Evolutionary conservation across 2,329 filamentous ascomycete genomes (phyloP), one percentile per base, ranked within the genome.

Genomic region (Ascocoryne sarcoides): DNA sequence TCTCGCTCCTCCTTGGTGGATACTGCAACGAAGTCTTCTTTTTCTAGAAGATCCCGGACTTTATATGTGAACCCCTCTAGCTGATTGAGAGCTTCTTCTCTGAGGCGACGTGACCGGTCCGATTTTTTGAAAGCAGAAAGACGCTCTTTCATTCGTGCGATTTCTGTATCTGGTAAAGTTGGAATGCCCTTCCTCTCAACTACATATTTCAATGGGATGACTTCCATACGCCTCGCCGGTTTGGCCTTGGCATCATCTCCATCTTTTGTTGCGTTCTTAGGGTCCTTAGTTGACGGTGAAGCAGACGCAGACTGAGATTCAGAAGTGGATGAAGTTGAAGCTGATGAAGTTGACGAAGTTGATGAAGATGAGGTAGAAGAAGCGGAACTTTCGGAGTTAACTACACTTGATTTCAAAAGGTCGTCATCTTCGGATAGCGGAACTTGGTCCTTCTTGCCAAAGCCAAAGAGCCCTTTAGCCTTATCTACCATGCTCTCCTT

Each of bases 41-140:
- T 81, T 31, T 86, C 82, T 2, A 95, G 70, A 32, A 94, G 71
- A 60, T 95, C 88, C 18, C 88, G 81, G 19, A 84, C 76, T 56
- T 79, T 82, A 70, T 98, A 98, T 10, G 90, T 95, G 62, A 84
- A 96, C 10, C 75, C 82, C 63, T 98, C 92, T n/a, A 98, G 76
- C 49, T 84, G 82, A 64, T 96, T 98, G 42, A 95, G 69, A 1
- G 85, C 78, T 60, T 95, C 90, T 60, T 95, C 89, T 21, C 89
- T 79, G 43, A 79, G 69, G 26, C 79, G 65, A 37, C 89, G 83
- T 19, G 82, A 77, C 51, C 75, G 76, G 63, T 98, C 92, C 2
- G 90, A 95, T 18, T 75, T 70, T 51, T 93, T 87, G 54, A 98
- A 96, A 4, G 86, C 82, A 54, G 79, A 73, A 32, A 98, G 75